These are phyloP conservation scores for Zygoascus meyerae DNA, from an alignment of 1,139 yeast genomes.

Conservation along the genomic window DNA sequence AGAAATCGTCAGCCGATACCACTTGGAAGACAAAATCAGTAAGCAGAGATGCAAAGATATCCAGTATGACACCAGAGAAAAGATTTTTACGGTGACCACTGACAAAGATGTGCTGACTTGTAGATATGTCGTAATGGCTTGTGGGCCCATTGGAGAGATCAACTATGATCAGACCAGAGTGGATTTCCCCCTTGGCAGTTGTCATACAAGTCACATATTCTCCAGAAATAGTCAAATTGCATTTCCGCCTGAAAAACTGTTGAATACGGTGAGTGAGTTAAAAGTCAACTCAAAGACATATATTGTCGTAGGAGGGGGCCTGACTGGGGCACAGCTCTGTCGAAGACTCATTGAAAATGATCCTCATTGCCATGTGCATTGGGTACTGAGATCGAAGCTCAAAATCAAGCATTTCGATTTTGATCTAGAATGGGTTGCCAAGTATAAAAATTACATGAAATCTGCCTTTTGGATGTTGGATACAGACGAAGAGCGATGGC, in stretches of 20 bases:
- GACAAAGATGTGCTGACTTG: slow-evolving; percentile 31
- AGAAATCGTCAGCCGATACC: slow-evolving; percentile 36
- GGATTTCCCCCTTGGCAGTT: slow-evolving; percentile 33
- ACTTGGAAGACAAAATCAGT: slow-evolving; percentile 32
- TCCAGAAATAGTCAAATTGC: slow-evolving; percentile 15
- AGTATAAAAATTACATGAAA: slow-evolving; percentile 39
- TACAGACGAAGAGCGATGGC: slow-evolving; percentile 40
- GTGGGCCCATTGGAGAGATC: slow-evolving; percentile 41
- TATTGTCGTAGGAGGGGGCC: slow-evolving; percentile 46
- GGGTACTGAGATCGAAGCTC: slow-evolving; percentile 39
- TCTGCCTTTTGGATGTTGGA: slow-evolving; percentile 43
- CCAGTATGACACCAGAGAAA: slow-evolving; percentile 27
- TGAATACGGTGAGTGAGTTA: neutral
- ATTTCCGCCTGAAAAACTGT: slow-evolving; percentile 17
- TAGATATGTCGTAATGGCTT: slow-evolving; percentile 39
- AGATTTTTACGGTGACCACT: slow-evolving; percentile 12
- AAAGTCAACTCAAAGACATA: slow-evolving; percentile 24
- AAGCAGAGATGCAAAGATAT: slow-evolving; percentile 38
- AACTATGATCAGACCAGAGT: slow-evolving; percentile 25
- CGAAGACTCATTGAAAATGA: neutral
- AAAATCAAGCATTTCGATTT: slow-evolving; percentile 48
- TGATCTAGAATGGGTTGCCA: slow-evolving; percentile 50
- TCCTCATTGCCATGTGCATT: slow-evolving; percentile 34
- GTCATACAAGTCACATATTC: slow-evolving; percentile 44
- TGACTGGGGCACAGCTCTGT: slow-evolving; percentile 47